Conservation (phyloP, 2,329 filamentous ascomycete species). For the Trichoderma sp. region DNA sequence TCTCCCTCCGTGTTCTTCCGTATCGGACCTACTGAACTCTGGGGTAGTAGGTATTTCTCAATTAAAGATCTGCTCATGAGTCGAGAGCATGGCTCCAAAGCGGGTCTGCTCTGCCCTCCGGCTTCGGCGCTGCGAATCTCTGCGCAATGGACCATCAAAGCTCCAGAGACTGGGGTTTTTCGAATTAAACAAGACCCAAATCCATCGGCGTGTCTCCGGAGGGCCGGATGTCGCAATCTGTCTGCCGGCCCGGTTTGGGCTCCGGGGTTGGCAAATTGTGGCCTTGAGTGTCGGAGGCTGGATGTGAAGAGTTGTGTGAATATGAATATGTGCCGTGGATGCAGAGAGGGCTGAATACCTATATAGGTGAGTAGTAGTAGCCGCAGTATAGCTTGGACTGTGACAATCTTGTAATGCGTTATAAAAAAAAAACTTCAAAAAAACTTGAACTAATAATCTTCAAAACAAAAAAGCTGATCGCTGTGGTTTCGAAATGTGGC, state of each 20-base stretch:
- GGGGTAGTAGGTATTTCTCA: neutral
- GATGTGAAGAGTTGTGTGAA: neutral
- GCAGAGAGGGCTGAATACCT: too few species aligned
- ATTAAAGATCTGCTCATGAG: constrained; percentile 10
- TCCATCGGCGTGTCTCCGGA: constrained; percentile 5
- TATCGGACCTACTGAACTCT: neutral
- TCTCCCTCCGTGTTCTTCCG: constrained; percentile 14
- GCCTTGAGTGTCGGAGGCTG: neutral
- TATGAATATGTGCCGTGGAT: neutral
- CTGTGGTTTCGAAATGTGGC: neutral
- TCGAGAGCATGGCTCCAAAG: constrained; percentile 10
- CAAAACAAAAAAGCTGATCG: neutral
- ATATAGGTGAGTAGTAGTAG: neutral
- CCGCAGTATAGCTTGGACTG: neutral
- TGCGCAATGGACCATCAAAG: neutral
- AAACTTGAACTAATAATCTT: neutral
- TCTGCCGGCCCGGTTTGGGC: constrained; percentile 8
- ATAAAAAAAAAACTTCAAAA: neutral
- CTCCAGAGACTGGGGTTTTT: constrained; percentile 14
- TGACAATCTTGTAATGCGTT: neutral
- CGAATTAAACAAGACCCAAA: neutral
- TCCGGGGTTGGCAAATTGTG: neutral
- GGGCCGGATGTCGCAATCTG: constrained; percentile 9
- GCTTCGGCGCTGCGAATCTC: constrained; percentile 14
- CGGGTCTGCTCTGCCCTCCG: constrained; percentile 19